Base-by-base conservation (phyloP, 2,329 filamentous ascomycete species). In the Neofusicoccum ribis region DNA sequence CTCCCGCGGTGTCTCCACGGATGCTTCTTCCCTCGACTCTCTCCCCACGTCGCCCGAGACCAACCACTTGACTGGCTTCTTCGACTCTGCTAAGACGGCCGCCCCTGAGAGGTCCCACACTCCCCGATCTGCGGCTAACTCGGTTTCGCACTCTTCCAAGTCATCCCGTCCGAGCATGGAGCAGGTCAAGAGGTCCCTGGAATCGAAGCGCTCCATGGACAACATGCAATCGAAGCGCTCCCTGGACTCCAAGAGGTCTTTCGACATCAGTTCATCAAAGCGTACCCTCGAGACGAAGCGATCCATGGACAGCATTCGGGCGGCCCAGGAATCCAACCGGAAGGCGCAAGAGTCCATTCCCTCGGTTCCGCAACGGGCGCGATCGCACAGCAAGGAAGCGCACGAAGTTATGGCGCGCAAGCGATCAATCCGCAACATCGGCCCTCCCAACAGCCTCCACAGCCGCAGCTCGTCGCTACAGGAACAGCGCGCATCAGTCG, bases 301-400 rank as follows among this genome's bases (percentile, higher is more conserved):
- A 23, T 60, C 56, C 31, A 60, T 56, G 11, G 61, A 52, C 61
- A 64, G 61, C 61, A 64, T 64, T 27, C 49, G 50, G 12, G 49
- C 50, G 14, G 51, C 61, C 12, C 61, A 52, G 6, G 61, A 64
- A 15, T 31, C 50, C n/a, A 56, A 37, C 37, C 46, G 59, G 14
- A 50, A 27, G 23, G 84, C 83, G 59, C 81, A 84, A n/a, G 81
- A 86, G 8, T 78, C 79, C 58, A 81, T 82, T 68, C 92, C 92
- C 0, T 80, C 81, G 15, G 88, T 97, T 66, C 94, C 94, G 4
- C 85, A 87, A 74, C 88, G 94, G 65, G 89, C 93, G 2, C 86
- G 91, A 3, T 94, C 92, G 9, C 94, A 97, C 80, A 96, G 92
- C 71, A 97, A 96, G 82, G 89, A 91, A 76, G 89, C 90, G 5